Base-by-base conservation (phyloP, 805 yeast genomes). In the Lachancea sp. region DNA sequence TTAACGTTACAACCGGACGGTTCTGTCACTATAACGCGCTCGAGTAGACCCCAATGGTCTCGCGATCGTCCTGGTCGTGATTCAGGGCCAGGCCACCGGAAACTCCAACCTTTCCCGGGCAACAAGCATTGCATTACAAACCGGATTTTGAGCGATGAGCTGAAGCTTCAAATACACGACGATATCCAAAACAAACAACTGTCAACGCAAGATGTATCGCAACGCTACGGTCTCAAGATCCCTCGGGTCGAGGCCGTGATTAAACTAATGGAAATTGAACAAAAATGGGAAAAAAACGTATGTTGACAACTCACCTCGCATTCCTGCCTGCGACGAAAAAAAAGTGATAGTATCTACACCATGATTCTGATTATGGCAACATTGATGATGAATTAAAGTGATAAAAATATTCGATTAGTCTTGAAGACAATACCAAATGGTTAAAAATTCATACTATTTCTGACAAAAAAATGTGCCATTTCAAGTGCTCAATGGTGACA, bases 201-300 rank as follows among this genome's bases (percentile, higher is more conserved):
- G 36, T 71, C 82, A 31, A 64, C 80, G 17, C 90, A 84, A 58
- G 81, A 78, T 49, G 78, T 85, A 34, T 89, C 96, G 8, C 75
- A 80, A 47, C 75, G 76, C 55, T 80, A 78, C 55, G 90, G 94
- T 3, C 68, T 90, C 49, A 83, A 86, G 56, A 75, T 88, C 46
- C 84, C 88, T 39, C 77, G 97, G 60, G 71, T 92, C 16, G 96
- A 89, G 57, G 97, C 97, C n/a, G 71, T 90, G 42, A 66, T 84
- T 19, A 78, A 75, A 59, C 72, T 90, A 47, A 69, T 74, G 46
- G 68, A 68, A 22, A 71, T 89, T 38, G 94, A 90, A 63, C 63
- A 74, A 47, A 64, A 71, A 41, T 76, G 82, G 80, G 69, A 63
- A 37, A 63, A 70, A 50, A 59, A 73, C 54, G 90, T 80, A 74